phyloP scores from a whole-genome alignment of 192 early-diverging fungal genomes.

The Coemansia sp. region DNA sequence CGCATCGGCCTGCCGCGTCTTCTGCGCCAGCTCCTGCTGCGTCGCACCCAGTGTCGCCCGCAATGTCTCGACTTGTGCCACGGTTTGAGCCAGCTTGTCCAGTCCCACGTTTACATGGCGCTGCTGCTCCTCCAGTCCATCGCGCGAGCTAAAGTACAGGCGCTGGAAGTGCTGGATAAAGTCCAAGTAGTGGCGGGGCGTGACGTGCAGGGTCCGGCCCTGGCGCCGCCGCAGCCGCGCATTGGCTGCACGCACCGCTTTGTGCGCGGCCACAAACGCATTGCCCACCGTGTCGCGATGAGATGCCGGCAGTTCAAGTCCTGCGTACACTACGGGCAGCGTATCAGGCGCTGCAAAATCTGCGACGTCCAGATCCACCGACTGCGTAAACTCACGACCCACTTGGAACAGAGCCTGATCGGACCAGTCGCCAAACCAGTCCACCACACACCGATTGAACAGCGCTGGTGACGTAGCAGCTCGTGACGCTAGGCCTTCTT shows the following conservation, averaged over 20 bases:
- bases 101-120: constrained; percentile 97
- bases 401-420: constrained; percentile 99
- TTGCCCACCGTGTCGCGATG: constrained; percentile 87
- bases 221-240: constrained; percentile 76
- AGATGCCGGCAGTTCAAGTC: constrained; percentile 65
- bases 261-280: constrained; percentile 91
- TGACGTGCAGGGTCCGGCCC: constrained; percentile 84
- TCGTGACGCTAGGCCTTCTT: constrained; percentile 77
- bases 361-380: constrained; percentile 81
- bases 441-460: constrained; percentile 99
- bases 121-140: constrained; percentile 97
- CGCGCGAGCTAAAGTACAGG: constrained; percentile 89
- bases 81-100: constrained; percentile 93
- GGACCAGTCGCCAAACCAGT: constrained; percentile 99
- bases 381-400: constrained; percentile 90
- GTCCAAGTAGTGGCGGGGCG: constrained; percentile 98
- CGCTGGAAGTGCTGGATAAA: constrained; percentile 92
- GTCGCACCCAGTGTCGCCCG: constrained; percentile 83
- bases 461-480: constrained; percentile 98
- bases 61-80: constrained; percentile 93
- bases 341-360: constrained; percentile 65
- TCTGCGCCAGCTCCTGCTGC: constrained; percentile 79
- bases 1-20: constrained; percentile 89
- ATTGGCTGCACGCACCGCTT: constrained; percentile 86
- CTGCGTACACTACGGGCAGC: constrained; percentile 76